Conservation (phyloP, 768 basidiomycete genomes). For the Phylloporus scabripes region DNA sequence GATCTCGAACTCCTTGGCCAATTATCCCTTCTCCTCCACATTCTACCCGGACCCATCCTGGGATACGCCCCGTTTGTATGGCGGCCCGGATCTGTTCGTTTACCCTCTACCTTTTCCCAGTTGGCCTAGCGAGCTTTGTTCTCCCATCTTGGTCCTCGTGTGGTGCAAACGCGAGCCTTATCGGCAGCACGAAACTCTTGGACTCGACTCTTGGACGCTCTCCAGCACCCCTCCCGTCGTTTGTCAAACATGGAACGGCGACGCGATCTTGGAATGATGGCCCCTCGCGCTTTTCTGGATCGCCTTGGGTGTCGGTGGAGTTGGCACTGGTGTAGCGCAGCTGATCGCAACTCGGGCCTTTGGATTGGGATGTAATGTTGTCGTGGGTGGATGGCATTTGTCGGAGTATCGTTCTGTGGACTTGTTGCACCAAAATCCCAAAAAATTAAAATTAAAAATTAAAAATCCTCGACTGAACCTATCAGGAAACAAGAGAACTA, state of each 20-base stretch:
- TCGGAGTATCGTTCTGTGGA: too few relatives aligned
- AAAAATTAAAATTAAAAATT: too few relatives aligned
- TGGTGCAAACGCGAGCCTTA: not conserved
- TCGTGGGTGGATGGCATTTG: too few relatives aligned
- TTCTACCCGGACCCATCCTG: not conserved
- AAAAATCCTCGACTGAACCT: too few relatives aligned
- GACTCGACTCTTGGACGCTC: not conserved
- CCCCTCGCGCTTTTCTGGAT: not conserved
- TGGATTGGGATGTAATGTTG: not conserved
- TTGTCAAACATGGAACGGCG: not conserved
- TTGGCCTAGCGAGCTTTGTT: not conserved
- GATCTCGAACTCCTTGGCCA: not conserved
- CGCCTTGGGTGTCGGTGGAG: not conserved
- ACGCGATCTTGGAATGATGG: not conserved
- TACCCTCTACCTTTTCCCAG: not conserved
- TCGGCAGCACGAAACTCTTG: not conserved
- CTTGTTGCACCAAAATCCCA: too few relatives aligned
- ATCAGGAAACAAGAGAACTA: too few relatives aligned
- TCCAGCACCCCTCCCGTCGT: not conserved
- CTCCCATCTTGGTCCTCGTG: not conserved
- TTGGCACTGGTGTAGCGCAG: not conserved
- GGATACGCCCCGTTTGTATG: not conserved
- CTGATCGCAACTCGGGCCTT: not conserved
- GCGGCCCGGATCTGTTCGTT: not conserved
- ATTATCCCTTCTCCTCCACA: not conserved